Conservation (phyloP, 2,329 filamentous ascomycete species). For the Samsoniella hepiali region DNA sequence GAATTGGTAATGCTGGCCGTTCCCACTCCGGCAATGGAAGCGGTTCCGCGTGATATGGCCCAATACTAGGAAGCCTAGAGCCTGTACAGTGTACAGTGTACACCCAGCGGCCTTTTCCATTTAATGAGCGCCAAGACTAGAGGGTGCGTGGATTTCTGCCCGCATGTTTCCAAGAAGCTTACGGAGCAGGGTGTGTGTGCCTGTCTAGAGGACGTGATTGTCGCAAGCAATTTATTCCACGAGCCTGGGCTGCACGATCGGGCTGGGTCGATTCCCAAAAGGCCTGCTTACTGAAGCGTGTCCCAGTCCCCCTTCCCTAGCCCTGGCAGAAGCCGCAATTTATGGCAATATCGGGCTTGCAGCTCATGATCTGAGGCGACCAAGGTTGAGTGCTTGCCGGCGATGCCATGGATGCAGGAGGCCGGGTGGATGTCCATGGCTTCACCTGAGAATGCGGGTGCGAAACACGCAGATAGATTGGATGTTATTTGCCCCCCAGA, state of each 20-base stretch:
- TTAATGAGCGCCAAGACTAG: neutral
- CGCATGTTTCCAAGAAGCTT: no score
- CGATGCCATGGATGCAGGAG: slow-evolving; percentile 6
- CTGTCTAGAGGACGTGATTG: neutral
- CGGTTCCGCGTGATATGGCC: neutral
- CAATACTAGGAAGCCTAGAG: neutral
- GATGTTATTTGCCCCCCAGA: slow-evolving; percentile 2
- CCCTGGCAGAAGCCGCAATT: neutral
- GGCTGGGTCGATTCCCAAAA: neutral
- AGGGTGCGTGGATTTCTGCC: neutral
- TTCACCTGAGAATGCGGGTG: slow-evolving; percentile 1
- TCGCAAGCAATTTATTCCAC: slow-evolving; percentile 7
- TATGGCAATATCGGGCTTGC: neutral
- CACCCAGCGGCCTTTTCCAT: neutral
- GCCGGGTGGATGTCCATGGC: neutral
- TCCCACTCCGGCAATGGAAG: slow-evolving; percentile 8
- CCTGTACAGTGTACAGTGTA: neutral
- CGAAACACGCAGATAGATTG: slow-evolving; percentile 10
- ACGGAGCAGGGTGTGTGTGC: neutral
- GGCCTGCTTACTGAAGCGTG: neutral
- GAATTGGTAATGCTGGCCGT: neutral
- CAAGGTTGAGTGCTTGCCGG: neutral
- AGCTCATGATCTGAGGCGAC: slow-evolving; percentile 8
- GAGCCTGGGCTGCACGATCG: slow-evolving; percentile 3
- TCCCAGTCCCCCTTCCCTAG: neutral